Conservation (phyloP, 805 yeast genomes). For the Ogataea degrootiae region DNA sequence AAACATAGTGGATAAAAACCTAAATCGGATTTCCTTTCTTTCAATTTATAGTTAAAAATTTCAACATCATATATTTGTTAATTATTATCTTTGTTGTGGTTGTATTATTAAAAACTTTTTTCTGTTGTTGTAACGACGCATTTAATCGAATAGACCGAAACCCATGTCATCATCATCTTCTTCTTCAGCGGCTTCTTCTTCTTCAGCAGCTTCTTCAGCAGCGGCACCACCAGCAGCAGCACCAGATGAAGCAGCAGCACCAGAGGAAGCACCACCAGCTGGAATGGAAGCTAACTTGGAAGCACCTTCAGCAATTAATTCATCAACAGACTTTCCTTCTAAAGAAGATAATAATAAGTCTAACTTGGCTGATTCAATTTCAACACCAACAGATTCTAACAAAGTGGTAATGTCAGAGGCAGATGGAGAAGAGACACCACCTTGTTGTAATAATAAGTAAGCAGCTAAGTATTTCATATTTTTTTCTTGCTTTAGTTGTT, state of each 20-base stretch:
- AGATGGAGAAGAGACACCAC: constrained; percentile 93
- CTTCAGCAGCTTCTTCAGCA: constrained; percentile 68
- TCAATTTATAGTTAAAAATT: too few species aligned
- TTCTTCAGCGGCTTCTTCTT: constrained; percentile 56
- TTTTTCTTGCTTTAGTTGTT: constrained; percentile 9
- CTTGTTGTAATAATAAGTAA: constrained; percentile 95
- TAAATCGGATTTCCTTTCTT: too few species aligned
- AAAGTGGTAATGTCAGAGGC: constrained; percentile 86
- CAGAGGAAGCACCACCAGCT: constrained; percentile 94
- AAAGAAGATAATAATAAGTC: constrained; percentile 74
- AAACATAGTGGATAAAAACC: too few species aligned
- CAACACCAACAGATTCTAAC: constrained; percentile 93
- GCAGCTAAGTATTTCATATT: constrained; percentile 97
- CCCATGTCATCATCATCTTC: constrained; percentile 80
- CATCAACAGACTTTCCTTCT: constrained; percentile 89
- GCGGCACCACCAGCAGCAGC: constrained; percentile 68
- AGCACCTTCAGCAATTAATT: constrained; percentile 91
- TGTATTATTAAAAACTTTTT: not conserved
- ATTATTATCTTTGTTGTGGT: not conserved
- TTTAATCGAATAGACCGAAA: constrained; percentile 37
- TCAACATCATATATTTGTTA: too few species aligned
- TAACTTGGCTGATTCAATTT: constrained; percentile 86
- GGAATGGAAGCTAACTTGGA: constrained; percentile 97
- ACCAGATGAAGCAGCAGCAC: constrained; percentile 66
- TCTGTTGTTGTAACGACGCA: not conserved